These are phyloP conservation scores for Penicillium verrucosum DNA, from an alignment of 2,329 filamentous ascomycete genomes.

Conservation along the genomic window DNA sequence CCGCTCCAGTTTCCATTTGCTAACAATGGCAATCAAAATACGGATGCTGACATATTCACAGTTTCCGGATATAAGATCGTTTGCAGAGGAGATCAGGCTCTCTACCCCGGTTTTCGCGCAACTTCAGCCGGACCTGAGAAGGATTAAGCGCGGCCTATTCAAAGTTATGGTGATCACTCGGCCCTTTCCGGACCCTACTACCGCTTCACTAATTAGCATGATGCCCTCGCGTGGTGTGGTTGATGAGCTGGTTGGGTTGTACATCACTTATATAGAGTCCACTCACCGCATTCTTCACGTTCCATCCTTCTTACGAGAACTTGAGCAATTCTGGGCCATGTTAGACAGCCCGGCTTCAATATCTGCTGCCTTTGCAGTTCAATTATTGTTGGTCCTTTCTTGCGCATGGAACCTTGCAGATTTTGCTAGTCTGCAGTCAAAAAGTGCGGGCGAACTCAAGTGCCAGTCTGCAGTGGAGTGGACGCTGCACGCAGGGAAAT, in stretches of 20 bases:
- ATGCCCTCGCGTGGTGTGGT: conserved; percentile 36
- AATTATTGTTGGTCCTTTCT: conserved; percentile 39
- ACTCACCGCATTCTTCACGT: conserved; percentile 42
- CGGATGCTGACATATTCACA: conserved; percentile 20
- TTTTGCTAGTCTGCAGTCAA: conserved; percentile 26
- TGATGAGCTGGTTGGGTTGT: conserved; percentile 39
- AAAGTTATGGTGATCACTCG: conserved; percentile 30
- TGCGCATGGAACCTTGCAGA: conserved; percentile 40
- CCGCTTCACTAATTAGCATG: conserved; percentile 29
- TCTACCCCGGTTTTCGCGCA: conserved; percentile 36
- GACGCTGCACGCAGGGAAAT: conserved; percentile 83
- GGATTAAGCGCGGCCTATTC: conserved; percentile 32
- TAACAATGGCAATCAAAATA: not conserved
- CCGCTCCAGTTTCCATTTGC: not conserved
- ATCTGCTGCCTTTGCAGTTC: conserved; percentile 34
- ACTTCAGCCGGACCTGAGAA: conserved; percentile 34
- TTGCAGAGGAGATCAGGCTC: conserved; percentile 38
- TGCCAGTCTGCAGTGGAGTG: conserved; percentile 56
- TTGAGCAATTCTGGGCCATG: conserved; percentile 36
- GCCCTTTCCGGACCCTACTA: conserved; percentile 31
- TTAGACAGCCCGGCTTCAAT: conserved; percentile 25
- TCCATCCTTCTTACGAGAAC: conserved; percentile 40
- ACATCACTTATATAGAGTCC: conserved; percentile 41
- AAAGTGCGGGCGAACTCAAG: conserved; percentile 26
- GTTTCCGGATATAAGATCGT: conserved; percentile 39